Evolutionary conservation across 805 yeast genomes (phyloP).

Genomic region (Tetrapisispora iriomotensis): DNA sequence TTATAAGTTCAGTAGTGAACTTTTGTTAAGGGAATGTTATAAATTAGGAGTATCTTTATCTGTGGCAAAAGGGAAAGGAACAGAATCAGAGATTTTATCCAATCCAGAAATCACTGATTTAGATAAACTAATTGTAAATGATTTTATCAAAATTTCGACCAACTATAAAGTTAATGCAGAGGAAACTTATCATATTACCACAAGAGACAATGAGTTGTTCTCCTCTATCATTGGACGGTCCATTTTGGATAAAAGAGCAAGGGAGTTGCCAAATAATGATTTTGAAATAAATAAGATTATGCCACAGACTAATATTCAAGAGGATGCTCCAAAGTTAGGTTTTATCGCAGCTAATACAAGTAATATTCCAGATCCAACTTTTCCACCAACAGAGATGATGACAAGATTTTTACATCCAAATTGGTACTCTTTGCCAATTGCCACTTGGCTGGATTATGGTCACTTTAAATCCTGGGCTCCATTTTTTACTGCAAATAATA

Average conservation of each 20-base stretch:
- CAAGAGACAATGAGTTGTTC: constrained; percentile 68
- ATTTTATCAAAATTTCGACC: constrained; percentile 50
- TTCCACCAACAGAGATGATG: constrained; percentile 45
- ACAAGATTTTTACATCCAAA: constrained; percentile 48
- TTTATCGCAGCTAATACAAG: constrained; percentile 37
- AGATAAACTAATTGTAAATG: constrained; percentile 40
- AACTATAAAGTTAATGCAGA: constrained; percentile 42
- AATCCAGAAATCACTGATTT: constrained; percentile 15
- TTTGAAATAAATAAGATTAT: constrained; percentile 58
- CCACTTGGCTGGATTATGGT: constrained; percentile 53
- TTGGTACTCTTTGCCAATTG: constrained; percentile 54
- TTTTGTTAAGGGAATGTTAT: constrained; percentile 52
- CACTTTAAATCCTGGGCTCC: constrained; percentile 56
- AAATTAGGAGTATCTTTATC: constrained; percentile 31
- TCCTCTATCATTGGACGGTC: constrained; percentile 65
- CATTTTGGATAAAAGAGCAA: constrained; percentile 62
- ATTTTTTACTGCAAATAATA: constrained; percentile 45
- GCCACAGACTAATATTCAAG: constrained; percentile 36
- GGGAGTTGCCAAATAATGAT: constrained; percentile 51
- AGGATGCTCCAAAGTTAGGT: constrained; percentile 35
- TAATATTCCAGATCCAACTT: constrained; percentile 40
- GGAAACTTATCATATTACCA: constrained; percentile 55
- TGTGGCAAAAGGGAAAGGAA: background rate
- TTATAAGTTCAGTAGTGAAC: constrained; percentile 51
- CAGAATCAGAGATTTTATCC: constrained; percentile 4